Base-by-base conservation (phyloP, 2,329 filamentous ascomycete genomes). In the Polytolypa hystricis region DNA sequence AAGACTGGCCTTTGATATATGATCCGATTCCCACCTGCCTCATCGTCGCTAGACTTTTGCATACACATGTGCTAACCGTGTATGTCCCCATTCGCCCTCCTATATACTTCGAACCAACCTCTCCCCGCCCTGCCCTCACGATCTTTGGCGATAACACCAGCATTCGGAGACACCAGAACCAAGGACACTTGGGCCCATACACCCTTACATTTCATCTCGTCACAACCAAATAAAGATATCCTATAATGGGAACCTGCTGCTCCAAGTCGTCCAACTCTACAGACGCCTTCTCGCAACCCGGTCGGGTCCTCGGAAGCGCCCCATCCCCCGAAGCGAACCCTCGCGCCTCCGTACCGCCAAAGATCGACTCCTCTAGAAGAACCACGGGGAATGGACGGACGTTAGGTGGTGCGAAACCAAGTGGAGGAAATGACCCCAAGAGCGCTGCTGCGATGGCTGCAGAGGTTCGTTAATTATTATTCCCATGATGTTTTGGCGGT, bases 211-310 rank as follows among this genome's bases (percentile, higher is more conserved):
- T 25, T 7, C 21, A 25, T 25, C 21, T n/a, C n/a, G 19, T 19
- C 26, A 19, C 26, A 19, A 15, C 21, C 19, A 15, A 15, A 31
- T 35, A 28, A 38, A 18, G n/a, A n/a, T n/a, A n/a, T n/a, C n/a
- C n/a, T 41, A 58, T 41, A 46, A 94, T 95, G 87, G 87, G 87
- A 41, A 89, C 85, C 58, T 71, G 85, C 62, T 94, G 84, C 66
- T 83, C 84, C 56, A 86, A 84, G 58, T 71, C 69, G 40, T 65
- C 74, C 20, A 64, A 73, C 44, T 52, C 66, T 45, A 49, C 65
- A 29, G 77, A 82, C 49, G 68, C 74, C 58, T 91, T 86, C 65
- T 63, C 74, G 35, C 73, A 74, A 37, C 79, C 81, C 33, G 85
- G 84, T 41, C 81, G 84, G 37, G 73, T 77, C 25, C 69, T 93